Conservation (phyloP, 2,329 filamentous ascomycete genomes). For the Diaporthe sp. region DNA sequence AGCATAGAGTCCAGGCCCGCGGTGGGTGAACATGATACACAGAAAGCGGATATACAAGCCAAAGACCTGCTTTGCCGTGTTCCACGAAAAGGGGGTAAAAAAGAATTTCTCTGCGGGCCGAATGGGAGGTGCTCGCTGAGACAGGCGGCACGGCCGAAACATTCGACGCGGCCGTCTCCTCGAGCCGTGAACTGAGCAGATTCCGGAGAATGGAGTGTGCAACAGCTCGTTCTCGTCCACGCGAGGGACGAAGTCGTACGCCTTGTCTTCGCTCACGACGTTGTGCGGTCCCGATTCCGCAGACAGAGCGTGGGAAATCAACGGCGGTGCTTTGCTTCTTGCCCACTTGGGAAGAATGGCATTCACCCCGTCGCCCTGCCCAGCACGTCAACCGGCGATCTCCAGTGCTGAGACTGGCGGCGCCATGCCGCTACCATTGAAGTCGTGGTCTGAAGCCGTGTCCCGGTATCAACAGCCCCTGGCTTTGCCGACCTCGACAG, state of each 20-base stretch:
- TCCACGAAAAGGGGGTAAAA: constrained; percentile 3
- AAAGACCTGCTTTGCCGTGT: constrained; percentile 16
- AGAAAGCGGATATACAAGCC: neutral
- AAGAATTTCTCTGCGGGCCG: constrained; percentile 1
- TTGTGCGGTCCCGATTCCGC: constrained; percentile 7
- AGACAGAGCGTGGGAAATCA: neutral
- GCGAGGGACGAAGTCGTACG: neutral
- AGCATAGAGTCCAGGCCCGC: constrained; percentile 5
- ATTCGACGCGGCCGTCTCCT: constrained; percentile 19
- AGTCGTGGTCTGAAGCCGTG: constrained; percentile 2
- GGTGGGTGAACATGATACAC: neutral
- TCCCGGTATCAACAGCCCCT: neutral
- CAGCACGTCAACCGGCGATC: constrained; percentile 2
- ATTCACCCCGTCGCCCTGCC: neutral
- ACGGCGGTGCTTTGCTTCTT: constrained; percentile 25
- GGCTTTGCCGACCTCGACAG: constrained; percentile 3
- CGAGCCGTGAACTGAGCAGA: neutral
- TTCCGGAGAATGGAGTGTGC: neutral
- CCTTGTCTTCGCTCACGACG: neutral
- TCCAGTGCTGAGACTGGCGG: constrained; percentile 31
- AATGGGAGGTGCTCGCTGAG: constrained; percentile 17
- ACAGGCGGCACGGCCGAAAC: constrained; percentile 30
- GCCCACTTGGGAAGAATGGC: neutral
- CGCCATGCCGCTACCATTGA: constrained; percentile 35
- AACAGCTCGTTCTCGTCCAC: constrained; percentile 8